Conservation (phyloP, 139 green algal species). For the Tetraselmis chui region DNA sequence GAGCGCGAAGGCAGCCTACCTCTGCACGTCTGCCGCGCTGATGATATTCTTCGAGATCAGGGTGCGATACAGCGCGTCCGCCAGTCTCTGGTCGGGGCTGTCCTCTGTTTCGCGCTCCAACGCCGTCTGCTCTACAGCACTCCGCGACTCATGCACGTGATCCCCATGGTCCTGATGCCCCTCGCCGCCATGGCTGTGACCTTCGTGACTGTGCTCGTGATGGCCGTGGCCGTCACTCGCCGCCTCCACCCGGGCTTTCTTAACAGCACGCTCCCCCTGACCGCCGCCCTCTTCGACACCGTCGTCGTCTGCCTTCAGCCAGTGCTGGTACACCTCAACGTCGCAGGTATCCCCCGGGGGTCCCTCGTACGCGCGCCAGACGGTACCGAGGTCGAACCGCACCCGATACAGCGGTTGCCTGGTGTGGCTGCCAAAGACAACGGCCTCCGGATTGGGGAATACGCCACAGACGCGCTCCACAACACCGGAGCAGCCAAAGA, state of each 20-base stretch:
- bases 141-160: slow-evolving; percentile 31
- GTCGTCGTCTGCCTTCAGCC: no score
- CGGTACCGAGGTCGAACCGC: slow-evolving; percentile 27
- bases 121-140: not conserved
- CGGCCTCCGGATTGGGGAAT: slow-evolving; percentile 23
- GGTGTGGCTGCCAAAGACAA: slow-evolving; percentile 16
- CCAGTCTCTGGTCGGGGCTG: not conserved
- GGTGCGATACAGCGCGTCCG: slow-evolving; percentile 3
- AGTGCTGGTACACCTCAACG: slow-evolving; percentile 39
- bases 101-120: slow-evolving; percentile 14
- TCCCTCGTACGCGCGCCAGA: slow-evolving; percentile 43
- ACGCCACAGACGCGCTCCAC: no score
- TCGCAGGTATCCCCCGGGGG: slow-evolving; percentile 28
- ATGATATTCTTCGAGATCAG: slow-evolving; percentile 1
- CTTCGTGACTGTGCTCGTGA: slow-evolving; percentile 11
- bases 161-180: slow-evolving; percentile 25
- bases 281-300: no score
- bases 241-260: slow-evolving; percentile 6
- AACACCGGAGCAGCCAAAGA: slow-evolving; percentile 30
- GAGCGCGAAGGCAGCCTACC: not conserved
- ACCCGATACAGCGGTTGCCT: slow-evolving; percentile 19
- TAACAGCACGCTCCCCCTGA: not conserved
- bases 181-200: no score
- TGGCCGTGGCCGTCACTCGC: slow-evolving; percentile 3
- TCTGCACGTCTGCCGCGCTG: not conserved